phyloP scores from a whole-genome alignment of 1,284 basidiomycete species.

The Inonotus obliquus region DNA sequence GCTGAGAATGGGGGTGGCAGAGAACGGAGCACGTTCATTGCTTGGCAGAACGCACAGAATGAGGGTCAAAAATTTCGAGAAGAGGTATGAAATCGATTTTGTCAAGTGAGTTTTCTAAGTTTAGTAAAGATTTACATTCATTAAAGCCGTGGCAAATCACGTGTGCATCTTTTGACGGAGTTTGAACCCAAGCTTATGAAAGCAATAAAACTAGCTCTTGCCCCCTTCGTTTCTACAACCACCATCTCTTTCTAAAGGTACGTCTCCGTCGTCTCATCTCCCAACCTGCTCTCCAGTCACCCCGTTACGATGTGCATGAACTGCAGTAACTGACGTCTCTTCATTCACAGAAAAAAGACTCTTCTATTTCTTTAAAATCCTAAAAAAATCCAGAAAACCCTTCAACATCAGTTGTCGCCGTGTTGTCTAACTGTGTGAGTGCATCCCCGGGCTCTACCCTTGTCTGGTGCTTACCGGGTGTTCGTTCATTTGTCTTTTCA shows the following conservation, averaged over 20 bases:
- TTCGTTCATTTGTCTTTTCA: constrained; percentile 23
- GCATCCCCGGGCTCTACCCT: too few relatives aligned
- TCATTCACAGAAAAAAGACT: constrained; percentile 38
- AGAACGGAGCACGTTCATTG: too few relatives aligned
- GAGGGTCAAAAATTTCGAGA: too few relatives aligned
- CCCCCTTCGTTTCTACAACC: constrained; percentile 34
- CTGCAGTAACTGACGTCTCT: constrained; percentile 19
- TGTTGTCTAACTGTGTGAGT: constrained; percentile 65
- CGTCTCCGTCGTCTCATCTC: constrained; percentile 23
- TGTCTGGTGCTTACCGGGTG: constrained; percentile 20
- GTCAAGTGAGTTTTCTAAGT: background rate
- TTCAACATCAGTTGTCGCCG: constrained; percentile 61
- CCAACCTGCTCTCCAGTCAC: constrained; percentile 31
- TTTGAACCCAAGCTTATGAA: constrained; percentile 29
- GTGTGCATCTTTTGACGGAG: constrained; percentile 27
- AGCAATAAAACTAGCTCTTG: constrained; percentile 12
- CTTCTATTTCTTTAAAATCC: constrained; percentile 25
- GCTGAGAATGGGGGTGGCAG: too few relatives aligned
- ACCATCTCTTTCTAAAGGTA: constrained; percentile 38
- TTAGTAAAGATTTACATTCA: background rate
- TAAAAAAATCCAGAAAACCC: constrained; percentile 38
- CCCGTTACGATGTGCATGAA: constrained; percentile 20
- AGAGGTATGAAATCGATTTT: too few relatives aligned
- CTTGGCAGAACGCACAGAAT: too few relatives aligned
- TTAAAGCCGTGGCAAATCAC: background rate